A percentile compares a stretch with the other conserved stretches of the same genome.
Conservation (phyloP, 2,329 filamentous ascomycete species). For the Venturia pyrina region DNA sequence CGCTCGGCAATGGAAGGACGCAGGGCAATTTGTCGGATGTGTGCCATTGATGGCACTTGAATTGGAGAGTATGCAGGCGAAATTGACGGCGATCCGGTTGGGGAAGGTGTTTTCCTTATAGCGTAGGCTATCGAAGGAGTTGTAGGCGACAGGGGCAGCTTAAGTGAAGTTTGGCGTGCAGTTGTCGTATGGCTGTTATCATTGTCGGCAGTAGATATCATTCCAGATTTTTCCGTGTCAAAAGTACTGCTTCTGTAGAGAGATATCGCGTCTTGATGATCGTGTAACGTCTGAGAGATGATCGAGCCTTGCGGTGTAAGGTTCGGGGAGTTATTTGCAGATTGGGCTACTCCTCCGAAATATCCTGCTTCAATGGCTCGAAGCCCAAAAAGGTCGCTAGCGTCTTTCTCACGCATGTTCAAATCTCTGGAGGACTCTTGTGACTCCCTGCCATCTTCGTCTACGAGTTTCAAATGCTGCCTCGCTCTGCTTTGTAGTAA, state of each 20-base stretch:
- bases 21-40: background rate
- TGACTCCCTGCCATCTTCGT: constrained; percentile 25
- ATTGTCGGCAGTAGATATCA: background rate
- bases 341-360: constrained; percentile 30
- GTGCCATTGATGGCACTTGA: background rate
- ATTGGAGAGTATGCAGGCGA: background rate
- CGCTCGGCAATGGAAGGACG: background rate
- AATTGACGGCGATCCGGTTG: background rate
- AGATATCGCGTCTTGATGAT: background rate
- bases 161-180: background rate
- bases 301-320: background rate
- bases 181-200: background rate
- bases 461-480: constrained; percentile 19
- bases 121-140: background rate
- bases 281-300: background rate
- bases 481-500: constrained; percentile 11
- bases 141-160: background rate
- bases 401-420: constrained; percentile 8
- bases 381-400: constrained; percentile 30
- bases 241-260: background rate
- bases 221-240: background rate
- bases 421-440: constrained; percentile 23
- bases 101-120: background rate
- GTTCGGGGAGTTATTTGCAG: constrained; percentile 11
- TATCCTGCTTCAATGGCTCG: constrained; percentile 33